Conservation (phyloP, 148 eudicot genomes). For the Camellia sinensis region DNA sequence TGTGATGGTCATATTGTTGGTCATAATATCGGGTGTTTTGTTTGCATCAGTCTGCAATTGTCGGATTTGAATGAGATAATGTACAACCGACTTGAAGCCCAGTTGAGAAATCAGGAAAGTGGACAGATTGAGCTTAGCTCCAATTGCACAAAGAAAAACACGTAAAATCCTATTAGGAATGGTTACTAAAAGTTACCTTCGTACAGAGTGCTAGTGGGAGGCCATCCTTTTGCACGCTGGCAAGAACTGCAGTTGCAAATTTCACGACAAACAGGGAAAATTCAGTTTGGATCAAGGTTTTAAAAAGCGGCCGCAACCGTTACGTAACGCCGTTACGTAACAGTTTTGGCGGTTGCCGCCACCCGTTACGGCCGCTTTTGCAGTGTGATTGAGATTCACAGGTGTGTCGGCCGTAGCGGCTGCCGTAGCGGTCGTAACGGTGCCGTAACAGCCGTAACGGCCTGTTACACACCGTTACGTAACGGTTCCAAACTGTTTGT, state of each 20-base stretch:
- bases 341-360: no score
- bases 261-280: constrained; percentile 90
- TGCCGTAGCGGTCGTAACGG: no score
- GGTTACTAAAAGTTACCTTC: constrained; percentile 36
- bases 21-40: constrained; percentile 16
- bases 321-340: no score
- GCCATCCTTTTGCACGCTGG: constrained; percentile 84
- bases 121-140: neutral
- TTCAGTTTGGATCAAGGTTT: constrained; percentile 83
- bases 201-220: constrained; percentile 70
- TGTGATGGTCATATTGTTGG: constrained; percentile 4
- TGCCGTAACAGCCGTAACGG: no score
- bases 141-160: neutral
- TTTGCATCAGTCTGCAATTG: constrained; percentile 41
- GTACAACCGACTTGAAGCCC: constrained; percentile 91
- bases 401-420: no score
- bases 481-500: no score
- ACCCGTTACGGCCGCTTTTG: no score
- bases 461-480: no score
- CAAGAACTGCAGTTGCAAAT: constrained; percentile 98
- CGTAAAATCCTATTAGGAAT: neutral
- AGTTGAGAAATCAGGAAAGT: constrained; percentile 47
- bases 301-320: no score
- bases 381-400: no score
- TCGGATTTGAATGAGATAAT: constrained; percentile 69